These are phyloP conservation scores for Crucibulum laeve DNA, from an alignment of 768 basidiomycete species.

Conservation along the genomic window DNA sequence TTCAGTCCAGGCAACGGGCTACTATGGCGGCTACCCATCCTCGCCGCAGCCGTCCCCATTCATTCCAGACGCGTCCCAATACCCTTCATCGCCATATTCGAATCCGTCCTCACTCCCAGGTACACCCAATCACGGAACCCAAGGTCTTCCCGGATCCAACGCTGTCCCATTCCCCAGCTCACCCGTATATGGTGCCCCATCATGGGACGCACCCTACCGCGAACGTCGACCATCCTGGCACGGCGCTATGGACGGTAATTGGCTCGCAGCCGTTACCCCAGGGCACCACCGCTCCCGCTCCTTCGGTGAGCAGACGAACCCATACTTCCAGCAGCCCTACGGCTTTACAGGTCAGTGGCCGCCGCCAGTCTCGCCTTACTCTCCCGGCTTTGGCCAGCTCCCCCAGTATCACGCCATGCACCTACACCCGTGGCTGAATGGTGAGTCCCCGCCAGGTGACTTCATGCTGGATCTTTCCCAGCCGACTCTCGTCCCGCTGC, in stretches of 20 bases:
- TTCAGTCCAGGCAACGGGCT: constrained; percentile 24
- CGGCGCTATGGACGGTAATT: constrained; percentile 9
- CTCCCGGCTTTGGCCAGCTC: constrained; percentile 3
- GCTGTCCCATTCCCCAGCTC: constrained; percentile 10
- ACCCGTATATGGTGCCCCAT: constrained; percentile 7
- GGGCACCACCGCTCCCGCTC: constrained; percentile 11
- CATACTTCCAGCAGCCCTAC: constrained; percentile 12
- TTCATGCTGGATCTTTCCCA: constrained; percentile 55
- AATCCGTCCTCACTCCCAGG: constrained; percentile 12
- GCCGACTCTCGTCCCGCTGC: constrained; percentile 41
- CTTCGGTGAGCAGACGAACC: constrained; percentile 11
- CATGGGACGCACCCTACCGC: constrained; percentile 19
- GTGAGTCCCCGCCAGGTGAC: constrained; percentile 36
- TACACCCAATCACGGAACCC: constrained; percentile 12
- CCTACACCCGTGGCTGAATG: constrained; percentile 50
- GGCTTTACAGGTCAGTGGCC: constrained; percentile 6
- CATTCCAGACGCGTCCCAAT: constrained; percentile 26
- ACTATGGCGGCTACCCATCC: constrained; percentile 16
- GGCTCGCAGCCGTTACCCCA: constrained; percentile 12
- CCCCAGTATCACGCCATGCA: constrained; percentile 22
- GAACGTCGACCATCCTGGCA: constrained; percentile 43
- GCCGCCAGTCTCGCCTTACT: constrained; percentile 9
- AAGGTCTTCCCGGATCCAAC: constrained; percentile 14
- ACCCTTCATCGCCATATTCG: constrained; percentile 30
- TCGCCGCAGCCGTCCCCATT: constrained; percentile 33